Evolutionary conservation across 2,329 filamentous ascomycete genomes (phyloP).

Genomic region (Chrysosporium keratinophilum): DNA sequence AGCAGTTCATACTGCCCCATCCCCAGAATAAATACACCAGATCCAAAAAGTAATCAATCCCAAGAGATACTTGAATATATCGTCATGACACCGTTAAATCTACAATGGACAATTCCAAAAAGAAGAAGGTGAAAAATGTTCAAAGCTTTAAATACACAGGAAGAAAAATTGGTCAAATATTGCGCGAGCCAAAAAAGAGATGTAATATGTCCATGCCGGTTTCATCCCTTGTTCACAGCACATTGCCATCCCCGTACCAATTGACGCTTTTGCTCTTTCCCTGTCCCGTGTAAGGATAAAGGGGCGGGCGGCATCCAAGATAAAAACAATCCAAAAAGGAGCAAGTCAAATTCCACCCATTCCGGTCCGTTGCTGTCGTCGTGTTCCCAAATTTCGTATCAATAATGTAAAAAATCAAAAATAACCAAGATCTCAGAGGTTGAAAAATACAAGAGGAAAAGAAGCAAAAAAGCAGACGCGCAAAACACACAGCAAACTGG

Average conservation of each 20-base stretch:
- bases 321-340: background rate
- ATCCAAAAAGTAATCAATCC: too few species aligned
- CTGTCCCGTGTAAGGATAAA: background rate
- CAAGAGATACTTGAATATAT: too few species aligned
- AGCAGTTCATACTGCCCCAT: too few species aligned
- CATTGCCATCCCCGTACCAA: background rate
- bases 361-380: background rate
- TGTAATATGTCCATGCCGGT: conserved; percentile 1
- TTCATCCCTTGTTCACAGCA: background rate
- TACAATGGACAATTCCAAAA: too few species aligned
- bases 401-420: conserved; percentile 3
- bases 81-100: too few species aligned
- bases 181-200: background rate
- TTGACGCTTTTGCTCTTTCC: background rate
- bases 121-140: background rate
- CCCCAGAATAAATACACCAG: too few species aligned
- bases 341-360: background rate
- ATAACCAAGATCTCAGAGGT: background rate
- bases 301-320: background rate
- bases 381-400: conserved; percentile 2
- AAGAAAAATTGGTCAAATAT: background rate
- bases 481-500: conserved; percentile 2
- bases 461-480: background rate
- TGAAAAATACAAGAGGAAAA: conserved; percentile 1
- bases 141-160: background rate